Evolutionary conservation across 176 grass and related monocot genomes (phyloP).

Genomic region (Phoenix dactylifera): DNA sequence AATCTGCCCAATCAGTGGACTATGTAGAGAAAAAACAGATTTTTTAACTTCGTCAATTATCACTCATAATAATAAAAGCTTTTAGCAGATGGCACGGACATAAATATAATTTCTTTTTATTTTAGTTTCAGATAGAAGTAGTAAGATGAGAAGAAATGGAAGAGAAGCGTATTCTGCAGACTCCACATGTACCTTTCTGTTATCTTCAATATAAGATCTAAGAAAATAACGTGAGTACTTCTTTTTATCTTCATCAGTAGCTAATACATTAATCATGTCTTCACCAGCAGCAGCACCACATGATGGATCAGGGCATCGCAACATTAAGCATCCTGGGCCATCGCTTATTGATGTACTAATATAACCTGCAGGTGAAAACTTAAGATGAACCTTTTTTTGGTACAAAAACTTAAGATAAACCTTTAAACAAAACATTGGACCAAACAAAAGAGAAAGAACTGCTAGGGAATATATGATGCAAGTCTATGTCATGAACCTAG

Average conservation of each 20-base stretch:
- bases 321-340: slow-evolving; percentile 94
- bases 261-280: slow-evolving; percentile 66
- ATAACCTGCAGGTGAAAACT: slow-evolving; percentile 48
- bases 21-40: too few relatives aligned
- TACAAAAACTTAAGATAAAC: not conserved
- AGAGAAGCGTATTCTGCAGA: not conserved
- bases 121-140: too few relatives aligned
- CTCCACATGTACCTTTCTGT: slow-evolving; percentile 62
- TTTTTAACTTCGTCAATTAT: too few relatives aligned
- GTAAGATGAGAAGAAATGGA: not conserved
- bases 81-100: too few relatives aligned
- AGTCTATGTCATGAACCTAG: too few relatives aligned
- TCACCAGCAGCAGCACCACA: slow-evolving; percentile 80
- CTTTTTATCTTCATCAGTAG: slow-evolving; percentile 62
- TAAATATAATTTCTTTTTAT: too few relatives aligned
- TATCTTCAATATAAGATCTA: slow-evolving; percentile 99
- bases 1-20: too few relatives aligned
- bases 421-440: not conserved
- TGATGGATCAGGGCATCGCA: slow-evolving; percentile 92
- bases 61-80: too few relatives aligned
- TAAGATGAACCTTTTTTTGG: not conserved
- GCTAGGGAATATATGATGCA: not conserved
- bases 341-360: slow-evolving; percentile 97
- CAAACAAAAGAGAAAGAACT: slow-evolving; percentile 5
- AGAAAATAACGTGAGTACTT: slow-evolving; percentile 83